Evolutionary conservation across 352 stramenopile species (phyloP).

Genomic region (Salisapilia sapeloensis): DNA sequence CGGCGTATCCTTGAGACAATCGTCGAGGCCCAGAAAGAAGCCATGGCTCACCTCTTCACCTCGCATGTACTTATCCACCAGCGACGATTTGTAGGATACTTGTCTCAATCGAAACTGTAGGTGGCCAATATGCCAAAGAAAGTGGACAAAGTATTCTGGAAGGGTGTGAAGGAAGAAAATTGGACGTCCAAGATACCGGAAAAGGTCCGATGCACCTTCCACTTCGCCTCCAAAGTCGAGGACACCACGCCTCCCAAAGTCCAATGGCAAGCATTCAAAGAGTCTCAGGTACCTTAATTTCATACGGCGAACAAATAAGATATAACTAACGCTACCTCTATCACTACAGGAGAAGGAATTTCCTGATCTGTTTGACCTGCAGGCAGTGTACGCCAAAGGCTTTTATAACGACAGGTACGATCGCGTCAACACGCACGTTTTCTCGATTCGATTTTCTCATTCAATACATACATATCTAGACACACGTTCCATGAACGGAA

Average conservation of each 20-base stretch:
- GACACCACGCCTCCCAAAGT: slow-evolving; percentile 19
- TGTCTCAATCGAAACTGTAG: slow-evolving; percentile 5
- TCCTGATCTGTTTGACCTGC: slow-evolving; percentile 32
- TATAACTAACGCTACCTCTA: background rate
- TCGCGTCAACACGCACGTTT: no score
- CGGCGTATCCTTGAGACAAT: slow-evolving; percentile 41
- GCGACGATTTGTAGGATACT: background rate
- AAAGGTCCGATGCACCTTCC: slow-evolving; percentile 57
- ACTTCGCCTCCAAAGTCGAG: slow-evolving; percentile 46
- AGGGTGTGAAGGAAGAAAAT: slow-evolving; percentile 32
- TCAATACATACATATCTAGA: slow-evolving; percentile 6
- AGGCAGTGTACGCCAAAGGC: slow-evolving; percentile 49
- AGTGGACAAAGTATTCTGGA: slow-evolving; percentile 24
- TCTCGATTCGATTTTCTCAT: background rate
- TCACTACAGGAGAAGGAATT: slow-evolving; percentile 10
- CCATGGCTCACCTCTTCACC: slow-evolving; percentile 42
- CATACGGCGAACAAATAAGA: background rate
- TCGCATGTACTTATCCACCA: slow-evolving; percentile 19
- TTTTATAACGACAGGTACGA: slow-evolving; percentile 41
- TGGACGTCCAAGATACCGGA: slow-evolving; percentile 58
- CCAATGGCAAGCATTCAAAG: slow-evolving; percentile 38
- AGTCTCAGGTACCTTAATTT: slow-evolving; percentile 20
- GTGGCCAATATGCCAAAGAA: slow-evolving; percentile 51
- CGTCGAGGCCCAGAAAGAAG: slow-evolving; percentile 27
- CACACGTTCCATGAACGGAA: slow-evolving; percentile 34